Evolutionary conservation across 805 yeast species (phyloP).

Genomic region (Barnettozyma populi): DNA sequence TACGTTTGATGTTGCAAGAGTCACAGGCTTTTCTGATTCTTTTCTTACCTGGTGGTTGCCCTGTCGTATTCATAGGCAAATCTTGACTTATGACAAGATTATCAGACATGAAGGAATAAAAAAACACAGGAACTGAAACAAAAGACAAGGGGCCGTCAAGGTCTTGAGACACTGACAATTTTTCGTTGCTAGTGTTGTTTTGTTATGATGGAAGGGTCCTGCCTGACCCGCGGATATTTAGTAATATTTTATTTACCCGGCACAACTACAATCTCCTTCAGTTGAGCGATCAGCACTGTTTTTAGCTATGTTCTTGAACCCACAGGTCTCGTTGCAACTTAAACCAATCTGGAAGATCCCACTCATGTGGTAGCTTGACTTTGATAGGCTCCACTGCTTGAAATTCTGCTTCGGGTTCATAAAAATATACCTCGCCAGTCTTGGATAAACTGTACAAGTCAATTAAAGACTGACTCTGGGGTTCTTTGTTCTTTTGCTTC

Average conservation of each 20-base stretch:
- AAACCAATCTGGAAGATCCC: constrained; percentile 74
- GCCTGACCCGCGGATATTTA: background rate
- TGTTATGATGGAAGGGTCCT: too few relatives aligned
- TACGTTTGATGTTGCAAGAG: constrained; percentile 39
- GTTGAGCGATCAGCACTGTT: background rate
- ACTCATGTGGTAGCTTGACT: constrained; percentile 47
- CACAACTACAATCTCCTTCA: background rate
- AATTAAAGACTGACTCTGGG: constrained; percentile 5
- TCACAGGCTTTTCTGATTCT: constrained; percentile 40
- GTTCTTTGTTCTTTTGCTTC: constrained; percentile 25
- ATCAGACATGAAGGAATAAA: too few relatives aligned
- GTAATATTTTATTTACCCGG: background rate
- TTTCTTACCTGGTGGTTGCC: constrained; percentile 10
- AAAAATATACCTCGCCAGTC: constrained; percentile 15
- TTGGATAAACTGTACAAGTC: constrained; percentile 6
- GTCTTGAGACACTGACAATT: too few relatives aligned
- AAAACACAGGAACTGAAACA: too few relatives aligned
- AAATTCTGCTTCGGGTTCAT: constrained; percentile 16
- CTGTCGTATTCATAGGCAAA: background rate
- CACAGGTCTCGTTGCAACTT: constrained; percentile 54
- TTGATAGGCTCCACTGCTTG: constrained; percentile 15
- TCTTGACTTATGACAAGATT: too few relatives aligned
- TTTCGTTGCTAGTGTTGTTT: too few relatives aligned
- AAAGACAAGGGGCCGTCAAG: too few relatives aligned
- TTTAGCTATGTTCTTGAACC: constrained; percentile 38